phyloP scores from a whole-genome alignment of 345 rosid genomes.

The Aethionema arabicum region DNA sequence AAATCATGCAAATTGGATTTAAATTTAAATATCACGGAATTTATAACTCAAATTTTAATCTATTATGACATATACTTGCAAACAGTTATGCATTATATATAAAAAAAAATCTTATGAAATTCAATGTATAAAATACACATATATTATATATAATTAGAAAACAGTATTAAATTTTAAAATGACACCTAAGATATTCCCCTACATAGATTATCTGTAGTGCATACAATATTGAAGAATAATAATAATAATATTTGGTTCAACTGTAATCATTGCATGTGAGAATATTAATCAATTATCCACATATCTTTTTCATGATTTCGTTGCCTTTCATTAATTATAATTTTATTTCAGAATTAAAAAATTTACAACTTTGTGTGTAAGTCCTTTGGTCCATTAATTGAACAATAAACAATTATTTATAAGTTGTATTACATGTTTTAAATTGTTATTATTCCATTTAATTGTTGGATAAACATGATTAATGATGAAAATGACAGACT shows the following conservation, averaged over 20 bases:
- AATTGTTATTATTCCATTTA: too few relatives aligned
- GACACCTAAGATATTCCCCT: constrained; percentile 5
- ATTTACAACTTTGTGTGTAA: neutral
- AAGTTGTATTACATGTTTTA: too few relatives aligned
- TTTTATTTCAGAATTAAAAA: neutral
- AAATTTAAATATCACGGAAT: too few relatives aligned
- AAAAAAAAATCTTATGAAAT: too few relatives aligned
- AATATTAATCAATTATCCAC: constrained; percentile 12
- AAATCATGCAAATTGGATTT: too few relatives aligned
- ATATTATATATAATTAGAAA: neutral
- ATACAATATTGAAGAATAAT: constrained; percentile 21
- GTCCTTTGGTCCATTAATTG: neutral
- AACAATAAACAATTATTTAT: too few relatives aligned
- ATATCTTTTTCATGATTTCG: constrained; percentile 25
- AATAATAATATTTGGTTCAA: constrained; percentile 6
- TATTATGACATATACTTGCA: too few relatives aligned
- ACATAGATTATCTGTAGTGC: constrained; percentile 19
- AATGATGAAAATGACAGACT: too few relatives aligned
- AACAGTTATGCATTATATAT: too few relatives aligned
- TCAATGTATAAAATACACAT: too few relatives aligned
- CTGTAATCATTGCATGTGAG: constrained; percentile 35
- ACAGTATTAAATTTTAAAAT: constrained; percentile 2
- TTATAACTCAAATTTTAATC: too few relatives aligned
- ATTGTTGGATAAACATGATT: too few relatives aligned
- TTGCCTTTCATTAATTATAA: constrained; percentile 3